phyloP scores from a whole-genome alignment of 495 filamentous ascomycete genomes.

The Xanthoparmelia taractica region DNA sequence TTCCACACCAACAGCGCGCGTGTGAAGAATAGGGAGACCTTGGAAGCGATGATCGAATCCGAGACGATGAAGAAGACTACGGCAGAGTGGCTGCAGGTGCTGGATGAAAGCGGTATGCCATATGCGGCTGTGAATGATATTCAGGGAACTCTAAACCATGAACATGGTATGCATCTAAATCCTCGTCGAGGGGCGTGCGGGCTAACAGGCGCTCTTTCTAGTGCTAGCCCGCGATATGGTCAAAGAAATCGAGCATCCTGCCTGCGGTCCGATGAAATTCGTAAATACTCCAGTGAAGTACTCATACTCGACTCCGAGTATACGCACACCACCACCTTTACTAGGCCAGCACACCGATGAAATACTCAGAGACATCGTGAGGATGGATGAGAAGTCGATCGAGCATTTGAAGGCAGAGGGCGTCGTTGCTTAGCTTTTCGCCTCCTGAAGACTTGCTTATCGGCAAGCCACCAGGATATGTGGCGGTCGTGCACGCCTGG shows the following conservation, averaged over 20 bases:
- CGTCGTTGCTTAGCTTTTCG: conserved; percentile 48
- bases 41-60: conserved; percentile 69
- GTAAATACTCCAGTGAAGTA: conserved; percentile 97
- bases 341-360: conserved; percentile 91
- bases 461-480: not conserved
- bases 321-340: conserved; percentile 72
- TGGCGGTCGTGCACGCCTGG: not conserved
- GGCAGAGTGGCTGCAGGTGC: conserved; percentile 75
- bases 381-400: conserved; percentile 56
- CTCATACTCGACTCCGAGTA: conserved; percentile 69
- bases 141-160: conserved; percentile 70
- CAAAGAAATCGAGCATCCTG: conserved; percentile 70
- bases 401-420: conserved; percentile 56
- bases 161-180: conserved; percentile 49
- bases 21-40: conserved; percentile 65
- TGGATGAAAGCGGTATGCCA: conserved; percentile 87
- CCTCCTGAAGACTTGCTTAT: not conserved
- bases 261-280: conserved; percentile 77
- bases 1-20: conserved; percentile 76
- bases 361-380: conserved; percentile 60
- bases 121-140: conserved; percentile 95
- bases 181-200: not conserved
- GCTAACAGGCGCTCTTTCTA: conserved; percentile 22
- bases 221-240: conserved; percentile 84
- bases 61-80: conserved; percentile 74